Conservation (phyloP, 2,329 filamentous ascomycete genomes). For the Ophiocordyceps camponoti-floridani region DNA sequence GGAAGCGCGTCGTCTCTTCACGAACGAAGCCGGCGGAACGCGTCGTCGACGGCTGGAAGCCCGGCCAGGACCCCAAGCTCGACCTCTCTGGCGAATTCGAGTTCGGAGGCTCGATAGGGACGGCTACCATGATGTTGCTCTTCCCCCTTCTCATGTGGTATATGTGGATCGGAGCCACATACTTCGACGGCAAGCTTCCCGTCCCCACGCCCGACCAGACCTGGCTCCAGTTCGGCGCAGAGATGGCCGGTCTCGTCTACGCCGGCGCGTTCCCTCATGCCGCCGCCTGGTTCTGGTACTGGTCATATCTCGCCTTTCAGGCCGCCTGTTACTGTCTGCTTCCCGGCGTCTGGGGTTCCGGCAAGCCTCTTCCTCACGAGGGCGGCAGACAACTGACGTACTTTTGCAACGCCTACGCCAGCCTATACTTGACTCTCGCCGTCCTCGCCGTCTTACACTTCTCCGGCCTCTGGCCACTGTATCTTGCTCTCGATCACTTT, state of each 20-base stretch:
- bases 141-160: constrained; percentile 98
- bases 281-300: constrained; percentile 86
- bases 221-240: constrained; percentile 49
- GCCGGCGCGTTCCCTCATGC: constrained; percentile 68
- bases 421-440: constrained; percentile 72
- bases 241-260: constrained; percentile 58
- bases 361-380: constrained; percentile 70
- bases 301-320: constrained; percentile 79
- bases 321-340: constrained; percentile 66
- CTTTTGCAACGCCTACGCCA: constrained; percentile 81
- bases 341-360: constrained; percentile 74
- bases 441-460: constrained; percentile 58
- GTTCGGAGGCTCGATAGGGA: constrained; percentile 76
- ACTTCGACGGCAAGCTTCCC: constrained; percentile 76
- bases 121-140: constrained; percentile 68
- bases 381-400: constrained; percentile 77
- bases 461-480: constrained; percentile 70
- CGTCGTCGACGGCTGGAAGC: constrained; percentile 35
- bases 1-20: neutral
- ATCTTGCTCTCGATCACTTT: constrained; percentile 89
- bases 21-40: constrained; percentile 4
- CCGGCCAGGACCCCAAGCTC: constrained; percentile 41
- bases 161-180: constrained; percentile 94
- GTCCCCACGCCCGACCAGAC: constrained; percentile 46
- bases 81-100: constrained; percentile 52